phyloP scores from a whole-genome alignment of 1,139 yeast genomes.

The Saccharomyces hybrid region DNA sequence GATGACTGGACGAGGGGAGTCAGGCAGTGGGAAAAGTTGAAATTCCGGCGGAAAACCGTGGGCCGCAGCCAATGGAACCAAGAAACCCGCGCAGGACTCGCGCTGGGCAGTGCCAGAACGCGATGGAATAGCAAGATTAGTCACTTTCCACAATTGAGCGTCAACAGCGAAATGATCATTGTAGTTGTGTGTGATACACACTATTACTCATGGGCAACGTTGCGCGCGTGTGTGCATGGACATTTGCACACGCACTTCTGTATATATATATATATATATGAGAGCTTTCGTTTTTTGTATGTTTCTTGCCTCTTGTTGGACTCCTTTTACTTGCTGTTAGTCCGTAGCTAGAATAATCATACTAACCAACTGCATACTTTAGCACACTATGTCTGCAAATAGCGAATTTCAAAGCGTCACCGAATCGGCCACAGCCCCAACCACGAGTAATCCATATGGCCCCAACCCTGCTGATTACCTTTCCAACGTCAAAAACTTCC shows the following conservation, averaged over 20 bases:
- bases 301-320: background rate
- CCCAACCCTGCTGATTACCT: no score
- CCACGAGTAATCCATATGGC: slow-evolving; percentile 1
- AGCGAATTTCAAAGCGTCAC: slow-evolving; percentile 7
- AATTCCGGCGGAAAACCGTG: background rate
- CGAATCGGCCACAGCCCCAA: slow-evolving; percentile 5
- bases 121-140: background rate
- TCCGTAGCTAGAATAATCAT: background rate
- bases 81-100: background rate
- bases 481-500: no score
- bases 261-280: background rate
- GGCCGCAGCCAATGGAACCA: background rate
- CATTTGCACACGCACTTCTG: background rate
- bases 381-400: slow-evolving; percentile 1
- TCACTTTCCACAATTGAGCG: background rate
- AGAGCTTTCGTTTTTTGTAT: background rate
- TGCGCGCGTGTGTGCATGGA: background rate
- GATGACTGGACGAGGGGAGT: background rate
- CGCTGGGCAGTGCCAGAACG: background rate
- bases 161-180: background rate
- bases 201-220: background rate
- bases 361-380: background rate
- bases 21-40: background rate
- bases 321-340: background rate
- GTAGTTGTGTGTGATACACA: background rate